phyloP scores from a whole-genome alignment of 202 grass and related monocot species.

The Digitaria exilis region DNA sequence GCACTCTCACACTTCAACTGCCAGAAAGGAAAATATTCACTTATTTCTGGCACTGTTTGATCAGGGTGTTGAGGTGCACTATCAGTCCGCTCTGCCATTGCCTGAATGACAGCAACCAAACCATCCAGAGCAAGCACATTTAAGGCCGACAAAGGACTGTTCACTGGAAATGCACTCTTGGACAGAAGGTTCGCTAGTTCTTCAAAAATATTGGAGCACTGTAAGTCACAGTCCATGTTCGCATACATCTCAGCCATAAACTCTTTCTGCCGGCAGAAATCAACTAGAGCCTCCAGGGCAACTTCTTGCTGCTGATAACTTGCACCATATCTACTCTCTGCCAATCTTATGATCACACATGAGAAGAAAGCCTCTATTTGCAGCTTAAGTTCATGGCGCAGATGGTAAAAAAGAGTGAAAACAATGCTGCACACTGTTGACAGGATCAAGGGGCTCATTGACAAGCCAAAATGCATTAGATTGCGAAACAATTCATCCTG shows the following conservation, averaged over 20 bases:
- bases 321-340: conserved; percentile 81
- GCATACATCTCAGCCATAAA: conserved; percentile 99
- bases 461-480: conserved; percentile 95
- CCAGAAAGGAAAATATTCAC: conserved; percentile 96
- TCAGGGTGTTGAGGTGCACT: conserved; percentile 60
- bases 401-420: conserved; percentile 92
- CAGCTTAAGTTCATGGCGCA: conserved; percentile 85
- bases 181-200: conserved; percentile 94
- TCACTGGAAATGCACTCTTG: conserved; percentile 92
- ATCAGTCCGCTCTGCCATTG: conserved; percentile 75
- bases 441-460: conserved; percentile 92
- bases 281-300: conserved; percentile 84
- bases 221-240: conserved; percentile 96
- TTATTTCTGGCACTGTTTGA: conserved; percentile 62
- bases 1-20: conserved; percentile 69
- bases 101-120: conserved; percentile 79
- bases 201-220: conserved; percentile 95
- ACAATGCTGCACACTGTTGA: conserved; percentile 86
- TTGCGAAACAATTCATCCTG: conserved; percentile 93
- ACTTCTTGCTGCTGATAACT: conserved; percentile 99
- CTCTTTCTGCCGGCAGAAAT: conserved; percentile 96
- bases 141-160: conserved; percentile 85
- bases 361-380: conserved; percentile 98
- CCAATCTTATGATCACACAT: conserved; percentile 86
- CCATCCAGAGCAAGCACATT: conserved; percentile 96